Evolutionary conservation across 2,329 filamentous ascomycete species (phyloP), one percentile per base, ranked within the genome.

Genomic region (Xylariomycetidae sp.): DNA sequence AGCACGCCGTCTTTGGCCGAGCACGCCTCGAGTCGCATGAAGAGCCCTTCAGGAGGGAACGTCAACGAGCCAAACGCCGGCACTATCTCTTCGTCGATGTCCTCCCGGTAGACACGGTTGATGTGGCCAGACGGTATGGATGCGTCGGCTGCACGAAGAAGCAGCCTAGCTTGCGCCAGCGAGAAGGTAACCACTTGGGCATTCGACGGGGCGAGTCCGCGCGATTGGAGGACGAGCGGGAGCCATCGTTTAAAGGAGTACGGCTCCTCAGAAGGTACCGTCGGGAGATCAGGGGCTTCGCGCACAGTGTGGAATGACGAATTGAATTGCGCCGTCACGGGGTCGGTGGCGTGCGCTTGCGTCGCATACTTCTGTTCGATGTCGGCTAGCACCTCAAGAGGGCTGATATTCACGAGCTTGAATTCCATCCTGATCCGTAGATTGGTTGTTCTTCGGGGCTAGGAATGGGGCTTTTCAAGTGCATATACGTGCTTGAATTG

Each of bases 221-320:
- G 61, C 5, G 53, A 59, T 15, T 39, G 34, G 1, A 62, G 46
- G 22, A 69, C 63, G 4, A 69, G 40, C 1, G 57, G 49, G 2
- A 65, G 54, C 66, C 64, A 70, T 37, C 59, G 51, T n/a, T 49
- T 42, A 42, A 64, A 69, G n/a, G 46, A 52, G 34, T 60, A 64
- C 1, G 66, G 57, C 3, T 31, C 35, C 22, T 63, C 51, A 9
- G 51, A 46, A 2, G 60, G 59, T 6, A 37, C 40, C 3, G 40
- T 25, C 3, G 30, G 30, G 16, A 57, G 42, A 16, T 50, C 37
- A 5, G 56, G 52, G 2, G 51, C 51, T 30, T 59, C 57, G 15
- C 45, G 40, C n/a, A 33, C 41, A 4, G 49, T 53, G 41, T 63
- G 58, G 41, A 56, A 61, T 29, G 45, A 51, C 17, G 57, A 61